Evolutionary conservation across 306 rosid species (phyloP).

Genomic region (Cucumis sativus): Cucumber_9930_V3 NC_026659.2:28820501-28821000

Average conservation of each 20-base stretch:
- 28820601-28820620: constrained; percentile 68
- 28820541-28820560: constrained; percentile 66
- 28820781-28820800: neutral
- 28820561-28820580: constrained; percentile 51
- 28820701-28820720: neutral
- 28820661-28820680: neutral
- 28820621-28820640: constrained; percentile 39
- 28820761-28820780: neutral
- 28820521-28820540: constrained; percentile 55
- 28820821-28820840: neutral
- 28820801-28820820: neutral
- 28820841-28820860: neutral
- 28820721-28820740: neutral
- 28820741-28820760: neutral
- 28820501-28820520: constrained; percentile 50
- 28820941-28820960: constrained; percentile 25
- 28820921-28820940: constrained; percentile 38
- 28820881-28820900: constrained; percentile 63
- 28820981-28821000: neutral
- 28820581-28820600: constrained; percentile 74
- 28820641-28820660: constrained; percentile 44
- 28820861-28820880: constrained; percentile 24
- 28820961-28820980: constrained; percentile 38
- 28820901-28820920: constrained; percentile 42
- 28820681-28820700: neutral